These are phyloP conservation scores for Dactylellina cionopaga DNA, from an alignment of 2,329 filamentous ascomycete genomes.

Conservation along the genomic window DNA sequence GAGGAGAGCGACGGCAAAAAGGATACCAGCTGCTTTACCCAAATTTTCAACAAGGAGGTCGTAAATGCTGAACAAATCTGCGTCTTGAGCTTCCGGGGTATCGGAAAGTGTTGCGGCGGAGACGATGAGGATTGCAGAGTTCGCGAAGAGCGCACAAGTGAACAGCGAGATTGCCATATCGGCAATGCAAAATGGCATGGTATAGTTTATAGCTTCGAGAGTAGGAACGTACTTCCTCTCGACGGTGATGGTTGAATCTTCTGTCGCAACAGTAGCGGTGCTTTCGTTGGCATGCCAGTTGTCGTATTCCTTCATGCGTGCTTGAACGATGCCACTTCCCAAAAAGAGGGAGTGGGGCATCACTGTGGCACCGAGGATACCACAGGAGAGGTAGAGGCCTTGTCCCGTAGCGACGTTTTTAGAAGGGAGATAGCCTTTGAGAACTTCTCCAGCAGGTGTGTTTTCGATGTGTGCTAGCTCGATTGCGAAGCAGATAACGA, in stretches of 20 bases:
- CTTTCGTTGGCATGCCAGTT: slow-evolving; percentile 67
- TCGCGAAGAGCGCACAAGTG: slow-evolving; percentile 85
- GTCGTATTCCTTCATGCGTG: slow-evolving; percentile 73
- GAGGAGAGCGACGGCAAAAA: slow-evolving; percentile 84
- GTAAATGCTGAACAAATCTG: slow-evolving; percentile 87
- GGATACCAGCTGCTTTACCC: slow-evolving; percentile 77
- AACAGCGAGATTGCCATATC: slow-evolving; percentile 79
- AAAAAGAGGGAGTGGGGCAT: slow-evolving; percentile 77
- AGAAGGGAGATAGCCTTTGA: slow-evolving; percentile 73
- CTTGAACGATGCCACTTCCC: slow-evolving; percentile 75
- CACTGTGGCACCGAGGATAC: slow-evolving; percentile 79
- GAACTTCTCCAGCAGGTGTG: slow-evolving; percentile 69
- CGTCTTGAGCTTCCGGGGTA: slow-evolving; percentile 70
- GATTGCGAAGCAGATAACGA: slow-evolving; percentile 76
- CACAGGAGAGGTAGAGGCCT: slow-evolving; percentile 75
- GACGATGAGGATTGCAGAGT: slow-evolving; percentile 82
- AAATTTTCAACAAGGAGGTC: slow-evolving; percentile 74
- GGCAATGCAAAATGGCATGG: slow-evolving; percentile 76
- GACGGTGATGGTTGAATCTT: slow-evolving; percentile 54
- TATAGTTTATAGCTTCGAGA: slow-evolving; percentile 75
- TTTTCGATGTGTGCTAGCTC: slow-evolving; percentile 72
- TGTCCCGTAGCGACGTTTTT: slow-evolving; percentile 68
- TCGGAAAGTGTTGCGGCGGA: slow-evolving; percentile 79
- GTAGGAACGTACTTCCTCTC: slow-evolving; percentile 75
- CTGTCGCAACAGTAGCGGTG: slow-evolving; percentile 57